A percentile compares a stretch with the other conserved stretches of the same genome.
These are phyloP conservation scores for Saccharomyces jurei DNA, from an alignment of 805 yeast species.

Conservation along the genomic window DNA sequence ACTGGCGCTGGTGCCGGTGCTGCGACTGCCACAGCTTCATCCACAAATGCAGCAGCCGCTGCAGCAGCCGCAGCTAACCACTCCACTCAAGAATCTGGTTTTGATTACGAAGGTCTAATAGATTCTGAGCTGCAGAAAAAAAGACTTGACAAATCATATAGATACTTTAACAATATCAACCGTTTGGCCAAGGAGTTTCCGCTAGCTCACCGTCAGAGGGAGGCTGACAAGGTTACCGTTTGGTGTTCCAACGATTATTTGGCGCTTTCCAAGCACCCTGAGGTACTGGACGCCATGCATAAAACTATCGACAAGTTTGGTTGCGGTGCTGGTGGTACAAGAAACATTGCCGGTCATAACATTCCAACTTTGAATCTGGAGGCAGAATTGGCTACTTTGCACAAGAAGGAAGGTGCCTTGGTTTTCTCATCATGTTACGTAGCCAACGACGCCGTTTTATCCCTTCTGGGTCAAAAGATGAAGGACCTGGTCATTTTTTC, in stretches of 20 bases:
- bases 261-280: slow-evolving; percentile 82
- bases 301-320: slow-evolving; percentile 81
- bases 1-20: slow-evolving; percentile 28
- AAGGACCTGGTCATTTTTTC: slow-evolving; percentile 86
- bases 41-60: slow-evolving; percentile 25
- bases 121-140: slow-evolving; percentile 61
- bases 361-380: slow-evolving; percentile 82
- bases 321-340: slow-evolving; percentile 98
- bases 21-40: slow-evolving; percentile 30
- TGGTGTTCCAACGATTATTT: slow-evolving; percentile 99
- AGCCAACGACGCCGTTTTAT: slow-evolving; percentile 90
- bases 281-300: slow-evolving; percentile 70
- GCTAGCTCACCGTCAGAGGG: slow-evolving; percentile 70
- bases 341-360: slow-evolving; percentile 98
- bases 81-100: slow-evolving; percentile 43
- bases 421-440: slow-evolving; percentile 94
- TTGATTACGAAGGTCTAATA: slow-evolving; percentile 68
- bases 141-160: slow-evolving; percentile 82
- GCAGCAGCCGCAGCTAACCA: slow-evolving; percentile 27
- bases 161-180: slow-evolving; percentile 95
- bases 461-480: slow-evolving; percentile 83
- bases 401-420: slow-evolving; percentile 89
- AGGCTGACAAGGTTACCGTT: slow-evolving; percentile 83
- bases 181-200: slow-evolving; percentile 93
- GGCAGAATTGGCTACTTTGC: slow-evolving; percentile 78